Percentiles rank a stretch among this genome's conserved stretches.
phyloP scores from a whole-genome alignment of 768 basidiomycete species.

The Podaxis sp. region DNA sequence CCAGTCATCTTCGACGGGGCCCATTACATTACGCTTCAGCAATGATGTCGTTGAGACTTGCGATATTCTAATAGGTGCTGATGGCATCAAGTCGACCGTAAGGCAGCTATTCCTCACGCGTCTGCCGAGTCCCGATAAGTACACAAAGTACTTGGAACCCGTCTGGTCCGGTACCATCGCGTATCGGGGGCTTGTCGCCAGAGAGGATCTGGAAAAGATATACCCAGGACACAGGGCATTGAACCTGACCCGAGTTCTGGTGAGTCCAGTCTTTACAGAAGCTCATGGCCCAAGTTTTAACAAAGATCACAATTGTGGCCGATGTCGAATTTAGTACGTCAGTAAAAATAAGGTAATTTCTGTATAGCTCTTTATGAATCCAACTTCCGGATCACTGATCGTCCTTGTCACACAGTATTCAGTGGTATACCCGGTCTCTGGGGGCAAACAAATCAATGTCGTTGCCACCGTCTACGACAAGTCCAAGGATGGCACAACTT shows the following conservation, averaged over 20 bases:
- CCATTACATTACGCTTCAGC: constrained; percentile 32
- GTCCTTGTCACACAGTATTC: constrained; percentile 35
- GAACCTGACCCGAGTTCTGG: too few species aligned
- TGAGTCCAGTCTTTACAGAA: too few species aligned
- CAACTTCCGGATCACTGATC: too few species aligned
- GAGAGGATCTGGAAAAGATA: constrained; percentile 23
- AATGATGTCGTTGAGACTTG: too few species aligned
- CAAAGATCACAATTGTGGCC: too few species aligned
- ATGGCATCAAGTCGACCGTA: constrained; percentile 41
- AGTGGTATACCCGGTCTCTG: constrained; percentile 50
- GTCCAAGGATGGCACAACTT: constrained; percentile 33
- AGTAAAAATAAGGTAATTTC: background rate
- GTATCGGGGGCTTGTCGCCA: constrained; percentile 37
- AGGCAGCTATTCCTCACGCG: constrained; percentile 20
- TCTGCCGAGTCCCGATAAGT: background rate
- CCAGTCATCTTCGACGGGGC: constrained; percentile 15
- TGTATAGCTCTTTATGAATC: too few species aligned
- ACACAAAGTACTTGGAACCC: constrained; percentile 23
- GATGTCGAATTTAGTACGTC: background rate
- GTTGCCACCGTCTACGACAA: constrained; percentile 35
- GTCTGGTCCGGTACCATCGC: constrained; percentile 38
- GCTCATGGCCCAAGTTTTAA: too few species aligned
- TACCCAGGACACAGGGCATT: constrained; percentile 23
- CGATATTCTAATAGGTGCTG: constrained; percentile 38
- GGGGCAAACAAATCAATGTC: constrained; percentile 49